Evolutionary conservation across 352 stramenopile genomes (phyloP), one percentile per base, ranked within the genome.

Genomic region (Pythium inflatum): DNA sequence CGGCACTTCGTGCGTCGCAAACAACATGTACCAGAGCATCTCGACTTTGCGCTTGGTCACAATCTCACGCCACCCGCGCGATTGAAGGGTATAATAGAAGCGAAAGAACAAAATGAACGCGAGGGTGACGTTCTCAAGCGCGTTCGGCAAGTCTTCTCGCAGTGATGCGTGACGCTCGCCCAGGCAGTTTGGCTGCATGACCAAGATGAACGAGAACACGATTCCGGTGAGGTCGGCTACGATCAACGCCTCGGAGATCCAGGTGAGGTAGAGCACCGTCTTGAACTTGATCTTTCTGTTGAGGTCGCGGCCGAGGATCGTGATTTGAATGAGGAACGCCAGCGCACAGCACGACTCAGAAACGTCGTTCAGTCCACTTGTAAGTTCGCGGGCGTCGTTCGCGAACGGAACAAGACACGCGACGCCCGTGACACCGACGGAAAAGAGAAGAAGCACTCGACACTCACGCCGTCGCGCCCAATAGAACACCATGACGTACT

Each of bases 281-380:
- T 61, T 57, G 34, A 80, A 67, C 22, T 68, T 67, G n/a, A 80
- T 63, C 40, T 74, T 78, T 25, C 66, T 68, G 51, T 73, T 78
- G 13, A 83, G 48, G 28, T 78, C 61, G 28, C 50, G 50, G 7
- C 68, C 50, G 50, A 71, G 50, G 28, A 75, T 70, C 0, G 62
- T 71, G 56, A 75, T 70, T 28, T 75, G 68, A 0, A 75, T 3
- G 3, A 75, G 31, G 25, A 75, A 75, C 55, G 68, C 68, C 16
- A 71, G 28, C 24, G 51, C 34, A 8, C 20, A 58, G 55, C 55
- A 67, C 12, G 50, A 24, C 50, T 75, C 68, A 18, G 62, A 75
- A 40, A 75, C 50, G 62, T 68, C 63, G 57, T 75, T 75, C 53
- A 66, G 45, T 5, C 62, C 45, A 4, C 55, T 57, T 14, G 77